These are phyloP conservation scores for Coemansia sp. DNA, from an alignment of 192 early-diverging fungal species.

Conservation along the genomic window DNA sequence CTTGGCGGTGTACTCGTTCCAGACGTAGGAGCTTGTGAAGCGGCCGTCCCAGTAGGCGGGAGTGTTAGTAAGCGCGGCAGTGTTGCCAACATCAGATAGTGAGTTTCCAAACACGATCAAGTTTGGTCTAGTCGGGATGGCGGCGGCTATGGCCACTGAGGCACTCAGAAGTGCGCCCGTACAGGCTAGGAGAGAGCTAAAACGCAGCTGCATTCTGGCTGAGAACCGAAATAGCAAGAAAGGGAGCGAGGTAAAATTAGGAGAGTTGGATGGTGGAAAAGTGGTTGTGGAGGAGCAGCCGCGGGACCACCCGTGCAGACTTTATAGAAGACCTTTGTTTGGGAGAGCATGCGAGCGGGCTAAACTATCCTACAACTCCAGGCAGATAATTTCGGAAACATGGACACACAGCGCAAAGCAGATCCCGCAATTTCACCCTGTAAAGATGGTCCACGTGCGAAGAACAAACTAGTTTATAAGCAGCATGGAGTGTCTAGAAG, in stretches of 20 bases:
- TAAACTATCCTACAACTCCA: background rate
- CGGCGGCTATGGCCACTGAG: background rate
- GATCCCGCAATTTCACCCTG: background rate
- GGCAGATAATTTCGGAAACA: constrained; percentile 1
- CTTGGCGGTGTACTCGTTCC: constrained; percentile 20
- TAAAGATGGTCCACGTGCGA: background rate
- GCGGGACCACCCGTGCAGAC: background rate
- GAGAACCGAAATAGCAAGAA: background rate
- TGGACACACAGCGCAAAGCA: background rate
- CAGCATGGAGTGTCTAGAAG: background rate
- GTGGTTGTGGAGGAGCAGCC: background rate
- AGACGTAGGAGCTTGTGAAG: constrained; percentile 15
- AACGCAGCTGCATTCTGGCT: constrained; percentile 5
- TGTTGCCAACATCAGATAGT: constrained; percentile 13
- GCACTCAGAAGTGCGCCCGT: constrained; percentile 2
- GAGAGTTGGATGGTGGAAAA: background rate
- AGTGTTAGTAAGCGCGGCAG: constrained; percentile 2
- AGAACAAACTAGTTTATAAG: background rate
- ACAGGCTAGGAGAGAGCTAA: constrained; percentile 3
- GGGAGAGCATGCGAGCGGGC: background rate
- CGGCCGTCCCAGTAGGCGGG: constrained; percentile 17
- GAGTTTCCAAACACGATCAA: constrained; percentile 17
- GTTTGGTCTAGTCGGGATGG: constrained; percentile 3
- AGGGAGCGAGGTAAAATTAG: background rate
- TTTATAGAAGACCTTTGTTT: background rate